Base-by-base conservation (phyloP, 1,139 yeast species). In the Kurtzmaniella quercitrusa region DNA sequence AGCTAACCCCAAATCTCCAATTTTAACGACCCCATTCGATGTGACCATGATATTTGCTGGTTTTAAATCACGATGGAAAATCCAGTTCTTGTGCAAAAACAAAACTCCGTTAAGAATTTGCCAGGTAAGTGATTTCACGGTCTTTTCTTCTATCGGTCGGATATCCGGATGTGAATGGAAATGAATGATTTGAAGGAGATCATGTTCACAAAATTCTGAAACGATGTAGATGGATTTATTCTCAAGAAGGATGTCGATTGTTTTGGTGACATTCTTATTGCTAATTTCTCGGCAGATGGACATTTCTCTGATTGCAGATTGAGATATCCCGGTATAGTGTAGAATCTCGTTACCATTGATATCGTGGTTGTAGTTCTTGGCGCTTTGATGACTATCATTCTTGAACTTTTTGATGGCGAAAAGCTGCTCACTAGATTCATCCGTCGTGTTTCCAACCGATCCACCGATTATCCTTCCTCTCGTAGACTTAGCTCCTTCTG, bases 41-140 rank as follows among this genome's bases (percentile, higher is more conserved):
- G 96, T 82, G 1, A 93, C 96, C 98, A 93, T 93, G 53, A 94
- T 93, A 63, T 93, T 93, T 1, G 98, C 98, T 1, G 99, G 99
- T 60, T 93, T 93, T 51, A 93, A 75, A 65, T 93, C 99, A 50
- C 99, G 75, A 62, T 93, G 99, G 43, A 94, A 72, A 2, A 94
- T 83, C 98, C 98, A 93, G 62, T 93, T 91, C 61, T 89, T 93
- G 64, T 93, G 99, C 43, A 93, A 65, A 58, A 85, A 93, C 0
- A 91, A 81, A 2, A 93, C 94, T 1, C 98, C 99, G 54, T 89
- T 88, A 27, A 93, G 65, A 3, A 94, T 82, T 62, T 93, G 99
- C 90, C 95, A 90, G 59, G 89, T 77, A 29, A 90, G 81, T 3
- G 95, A 86, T 57, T 90, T 88, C 19, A 90, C 70, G 37, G 90